Evolutionary conservation across 495 filamentous ascomycete species (phyloP).

Genomic region (Talaromyces thailandensis): DNA sequence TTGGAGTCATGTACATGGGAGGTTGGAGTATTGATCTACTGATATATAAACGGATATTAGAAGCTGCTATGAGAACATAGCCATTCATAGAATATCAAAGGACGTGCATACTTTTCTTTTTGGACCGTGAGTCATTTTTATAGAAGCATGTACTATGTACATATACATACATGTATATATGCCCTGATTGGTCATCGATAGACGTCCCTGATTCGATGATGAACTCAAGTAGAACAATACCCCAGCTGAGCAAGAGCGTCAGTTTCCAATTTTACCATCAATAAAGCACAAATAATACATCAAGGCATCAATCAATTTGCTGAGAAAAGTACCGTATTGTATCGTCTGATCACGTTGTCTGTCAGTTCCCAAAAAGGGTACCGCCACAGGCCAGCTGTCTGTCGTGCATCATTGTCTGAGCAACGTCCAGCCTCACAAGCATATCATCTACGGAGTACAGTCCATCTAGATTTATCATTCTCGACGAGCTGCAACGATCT

Average conservation of each 20-base stretch:
- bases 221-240: not conserved
- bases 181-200: not conserved
- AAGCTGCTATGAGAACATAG: not conserved
- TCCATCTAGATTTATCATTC: not conserved
- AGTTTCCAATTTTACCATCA: not conserved
- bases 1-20: constrained; percentile 45
- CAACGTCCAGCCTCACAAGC: not conserved
- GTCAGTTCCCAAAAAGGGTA: not conserved
- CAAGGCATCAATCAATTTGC: not conserved
- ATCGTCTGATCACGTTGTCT: not conserved
- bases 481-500: not conserved
- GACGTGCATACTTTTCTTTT: not conserved
- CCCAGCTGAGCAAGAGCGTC: not conserved
- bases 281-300: not conserved
- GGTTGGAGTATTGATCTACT: constrained; percentile 19
- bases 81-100: not conserved
- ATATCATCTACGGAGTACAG: not conserved
- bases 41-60: not conserved
- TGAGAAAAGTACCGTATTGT: not conserved
- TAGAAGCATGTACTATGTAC: not conserved
- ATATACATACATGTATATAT: not conserved
- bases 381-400: not conserved
- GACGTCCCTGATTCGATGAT: not conserved
- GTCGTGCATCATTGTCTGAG: not conserved
- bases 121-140: not conserved